Evolutionary conservation across 768 basidiomycete species (phyloP), one percentile per base, ranked within the genome.

Genomic region (Psilocybe tampanensis): DNA sequence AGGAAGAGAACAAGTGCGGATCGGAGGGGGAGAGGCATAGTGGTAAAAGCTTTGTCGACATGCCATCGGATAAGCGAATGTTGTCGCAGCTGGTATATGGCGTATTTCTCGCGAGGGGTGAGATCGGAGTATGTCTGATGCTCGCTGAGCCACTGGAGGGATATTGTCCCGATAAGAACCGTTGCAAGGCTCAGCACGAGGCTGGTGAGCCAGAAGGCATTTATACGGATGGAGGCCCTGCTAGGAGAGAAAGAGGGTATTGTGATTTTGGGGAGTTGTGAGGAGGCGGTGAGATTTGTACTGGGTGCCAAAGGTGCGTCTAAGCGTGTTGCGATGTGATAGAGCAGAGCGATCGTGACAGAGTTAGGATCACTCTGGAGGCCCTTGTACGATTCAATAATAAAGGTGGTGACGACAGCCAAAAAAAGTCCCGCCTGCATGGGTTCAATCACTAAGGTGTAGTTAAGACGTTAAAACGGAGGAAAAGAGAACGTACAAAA

Each of bases 81-180:
- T 8, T 29, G 34, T 2, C 63, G 60, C 55, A 61, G 60, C 36
- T 61, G 52, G 54, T 22, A 59, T 52, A 4, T 44, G 47, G 12
- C 57, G 44, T 7, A 50, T 36, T 13, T 55, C 36, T 34, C 52
- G 44, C 2, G 58, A 55, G 13, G 58, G 41, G 22, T 54, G 48
- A 19, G 55, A 44, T 55, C 49, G 44, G 36, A 48, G 26, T 61
- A 56, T 6, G 52, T 47, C 22, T 60, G 60, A 22, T 62, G 47
- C 39, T 58, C 61, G 2, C 64, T 44, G 34, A 65, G 48, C 61
- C 61, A 65, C 49, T 65, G 64, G 1, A 65, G 44, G 2, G 61
- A 62, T 8, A 65, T 36, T 2, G 60, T 65, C 2, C 64, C 59
- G 13, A 65, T 44, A 6, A 65, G 59, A 5, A 60, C 61, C 1